phyloP scores from a whole-genome alignment of 2,329 filamentous ascomycete genomes.

The Didymella arachidicola region DNA sequence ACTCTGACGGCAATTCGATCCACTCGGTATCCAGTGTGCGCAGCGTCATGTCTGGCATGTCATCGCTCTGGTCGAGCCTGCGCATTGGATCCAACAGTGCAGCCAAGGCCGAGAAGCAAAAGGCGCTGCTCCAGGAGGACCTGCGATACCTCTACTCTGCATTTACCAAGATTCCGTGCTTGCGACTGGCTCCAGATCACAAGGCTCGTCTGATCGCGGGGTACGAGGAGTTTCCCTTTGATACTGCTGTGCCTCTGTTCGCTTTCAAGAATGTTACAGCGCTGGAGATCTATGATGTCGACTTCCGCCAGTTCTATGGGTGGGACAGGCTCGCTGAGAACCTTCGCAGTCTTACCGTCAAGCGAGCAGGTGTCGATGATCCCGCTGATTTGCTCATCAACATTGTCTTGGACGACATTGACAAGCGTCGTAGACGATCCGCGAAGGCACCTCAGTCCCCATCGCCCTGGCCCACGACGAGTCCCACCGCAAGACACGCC shows the following conservation, averaged over 20 bases:
- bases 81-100: slow-evolving; percentile 81
- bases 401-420: slow-evolving; percentile 95
- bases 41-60: slow-evolving; percentile 98
- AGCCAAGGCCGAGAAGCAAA: slow-evolving; percentile 87
- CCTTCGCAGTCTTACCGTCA: slow-evolving; percentile 85
- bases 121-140: slow-evolving; percentile 82
- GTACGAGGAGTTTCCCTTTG: slow-evolving; percentile 97
- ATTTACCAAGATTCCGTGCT: slow-evolving; percentile 96
- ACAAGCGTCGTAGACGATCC: slow-evolving; percentile 85
- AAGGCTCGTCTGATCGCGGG: slow-evolving; percentile 87
- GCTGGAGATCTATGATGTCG: slow-evolving; percentile 91
- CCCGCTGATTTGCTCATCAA: slow-evolving; percentile 88
- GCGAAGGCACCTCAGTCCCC: slow-evolving; percentile 86
- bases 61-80: slow-evolving; percentile 87
- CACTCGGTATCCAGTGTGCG: slow-evolving; percentile 96
- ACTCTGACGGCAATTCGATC: slow-evolving; percentile 87
- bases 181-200: slow-evolving; percentile 90
- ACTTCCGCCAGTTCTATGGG: slow-evolving; percentile 95
- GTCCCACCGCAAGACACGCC: slow-evolving; percentile 68
- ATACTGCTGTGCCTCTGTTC: slow-evolving; percentile 94
- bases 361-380: slow-evolving; percentile 86
- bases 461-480: slow-evolving; percentile 69
- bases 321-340: slow-evolving; percentile 96
- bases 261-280: slow-evolving; percentile 97
- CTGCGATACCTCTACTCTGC: slow-evolving; percentile 96